Base-by-base conservation (phyloP, 257 asterid genomes). In the Scutellaria galericulata region DNA sequence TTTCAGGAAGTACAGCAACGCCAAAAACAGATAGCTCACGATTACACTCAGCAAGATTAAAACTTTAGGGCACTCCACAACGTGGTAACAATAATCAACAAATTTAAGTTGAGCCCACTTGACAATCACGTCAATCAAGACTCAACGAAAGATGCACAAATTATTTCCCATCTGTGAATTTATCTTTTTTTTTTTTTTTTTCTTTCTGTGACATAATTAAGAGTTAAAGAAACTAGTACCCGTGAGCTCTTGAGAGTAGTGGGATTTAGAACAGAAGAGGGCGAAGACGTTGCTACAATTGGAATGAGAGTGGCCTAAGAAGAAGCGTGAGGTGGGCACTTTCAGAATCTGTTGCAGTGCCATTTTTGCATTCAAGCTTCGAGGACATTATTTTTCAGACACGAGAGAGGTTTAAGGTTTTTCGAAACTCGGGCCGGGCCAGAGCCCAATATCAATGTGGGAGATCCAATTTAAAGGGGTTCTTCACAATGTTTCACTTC, bases 321-420 rank as follows among this genome's bases (percentile, higher is more conserved):
- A 42, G 80, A 42, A 73, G 59, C 88, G 85, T 48, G 91, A 81
- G 5, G 83, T 6, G 57, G 86, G 83, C 41, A 77, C 51, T 86
- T 69, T 83, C 81, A 88, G 77, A 76, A 85, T 59, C 76, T 77
- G 92, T 0, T 74, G 78, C 71, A 81, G 57, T 44, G 80, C 83
- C 90, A 83, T 85, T 74, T 78, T 78, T 1, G 73, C 79, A 68
- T 27, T 3, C 37, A 2, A 31, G 37, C 37, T 31, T 31, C 37
- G 37, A 31, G 13, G 41, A 20, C 62, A 20, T 35, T 67, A 8
- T 27, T 44, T 44, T 57, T 31, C 27, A 24, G 27, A 24, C 2
- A 24, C 18, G 27, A 2, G 27, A 31, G 67, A 31, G 37, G 70
- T 53, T 24, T 42, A 0, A 13, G 2, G 42, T 27, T 60, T 2